Evolutionary conservation across 305 asterid genomes (phyloP).

Genomic region (Fraxinus baroniana): DNA sequence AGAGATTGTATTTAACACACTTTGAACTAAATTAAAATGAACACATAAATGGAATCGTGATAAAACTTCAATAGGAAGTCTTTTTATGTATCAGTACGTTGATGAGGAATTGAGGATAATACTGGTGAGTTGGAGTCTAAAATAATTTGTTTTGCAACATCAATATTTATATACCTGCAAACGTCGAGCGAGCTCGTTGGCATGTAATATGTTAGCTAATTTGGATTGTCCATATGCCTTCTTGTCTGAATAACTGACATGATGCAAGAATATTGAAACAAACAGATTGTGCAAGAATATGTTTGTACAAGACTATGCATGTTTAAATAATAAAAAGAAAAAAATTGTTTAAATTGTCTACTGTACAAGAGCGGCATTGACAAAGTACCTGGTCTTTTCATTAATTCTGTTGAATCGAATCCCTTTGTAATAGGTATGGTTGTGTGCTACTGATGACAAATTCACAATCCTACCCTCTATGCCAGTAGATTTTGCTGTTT

Average conservation of each 20-base stretch:
- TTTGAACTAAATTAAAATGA: background rate
- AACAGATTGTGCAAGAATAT: background rate
- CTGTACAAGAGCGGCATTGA: background rate
- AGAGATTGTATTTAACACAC: background rate
- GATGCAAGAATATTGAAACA: background rate
- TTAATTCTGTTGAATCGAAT: slow-evolving; percentile 39
- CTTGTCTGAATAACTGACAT: slow-evolving; percentile 70
- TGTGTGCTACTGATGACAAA: slow-evolving; percentile 46
- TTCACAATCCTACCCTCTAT: slow-evolving; percentile 51
- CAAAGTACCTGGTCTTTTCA: slow-evolving; percentile 27
- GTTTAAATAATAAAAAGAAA: background rate
- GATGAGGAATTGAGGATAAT: too few relatives aligned
- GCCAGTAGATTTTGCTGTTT: slow-evolving; percentile 39
- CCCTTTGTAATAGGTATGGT: slow-evolving; percentile 35
- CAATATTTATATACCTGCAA: slow-evolving; percentile 46
- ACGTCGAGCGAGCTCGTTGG: slow-evolving; percentile 75
- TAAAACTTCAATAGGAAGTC: background rate
- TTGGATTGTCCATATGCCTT: slow-evolving; percentile 90
- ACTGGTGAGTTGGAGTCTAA: too few relatives aligned
- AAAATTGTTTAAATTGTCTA: background rate
- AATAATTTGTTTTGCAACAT: background rate
- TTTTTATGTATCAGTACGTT: too few relatives aligned
- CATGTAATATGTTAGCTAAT: slow-evolving; percentile 77
- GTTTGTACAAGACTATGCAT: background rate
- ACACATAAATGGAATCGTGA: background rate